phyloP scores from a whole-genome alignment of 345 rosid species.

The Corchorus capsularis region DNA sequence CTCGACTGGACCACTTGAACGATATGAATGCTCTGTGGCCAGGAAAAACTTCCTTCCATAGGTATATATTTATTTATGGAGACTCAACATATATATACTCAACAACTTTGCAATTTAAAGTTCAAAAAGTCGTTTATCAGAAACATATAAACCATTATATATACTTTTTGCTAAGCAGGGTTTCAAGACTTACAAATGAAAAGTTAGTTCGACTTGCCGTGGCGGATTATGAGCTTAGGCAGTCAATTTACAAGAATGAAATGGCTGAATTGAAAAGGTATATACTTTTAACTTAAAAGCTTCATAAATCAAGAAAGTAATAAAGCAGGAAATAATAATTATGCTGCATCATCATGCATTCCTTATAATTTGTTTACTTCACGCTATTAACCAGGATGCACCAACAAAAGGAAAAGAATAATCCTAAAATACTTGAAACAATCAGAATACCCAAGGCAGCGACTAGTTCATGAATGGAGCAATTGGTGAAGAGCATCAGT shows the following conservation, averaged over 20 bases:
- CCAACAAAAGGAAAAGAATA: no score
- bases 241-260: conserved; percentile 45
- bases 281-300: neutral
- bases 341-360: no score
- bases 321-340: neutral
- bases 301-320: neutral
- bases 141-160: neutral
- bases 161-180: conserved; percentile 32
- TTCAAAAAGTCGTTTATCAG: neutral
- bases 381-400: no score
- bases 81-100: no score
- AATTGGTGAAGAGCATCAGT: no score
- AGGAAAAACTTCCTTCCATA: conserved; percentile 49
- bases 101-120: no score
- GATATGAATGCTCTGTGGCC: conserved; percentile 41
- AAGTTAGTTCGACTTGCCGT: conserved; percentile 47
- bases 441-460: no score
- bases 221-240: conserved; percentile 41
- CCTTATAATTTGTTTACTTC: no score
- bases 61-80: conserved; percentile 39
- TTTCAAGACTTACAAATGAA: conserved; percentile 30
- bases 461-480: no score
- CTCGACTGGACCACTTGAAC: conserved; percentile 53
- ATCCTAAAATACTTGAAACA: no score
- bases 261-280: conserved; percentile 54